Evolutionary conservation across 306 rosid species (phyloP), one percentile per base, ranked within the genome.

Genomic region (Datisca glomerata): DNA sequence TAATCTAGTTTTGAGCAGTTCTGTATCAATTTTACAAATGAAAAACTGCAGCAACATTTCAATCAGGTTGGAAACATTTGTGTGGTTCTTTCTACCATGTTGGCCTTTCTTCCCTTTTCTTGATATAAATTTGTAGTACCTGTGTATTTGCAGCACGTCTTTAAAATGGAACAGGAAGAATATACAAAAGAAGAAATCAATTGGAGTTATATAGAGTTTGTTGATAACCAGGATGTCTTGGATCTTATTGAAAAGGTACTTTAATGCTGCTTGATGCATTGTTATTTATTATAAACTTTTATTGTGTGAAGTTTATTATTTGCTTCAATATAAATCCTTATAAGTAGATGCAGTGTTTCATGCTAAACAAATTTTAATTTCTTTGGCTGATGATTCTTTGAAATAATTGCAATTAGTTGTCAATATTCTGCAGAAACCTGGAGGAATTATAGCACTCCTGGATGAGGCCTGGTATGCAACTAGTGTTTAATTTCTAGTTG

Each of bases 151-250:
- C 84, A 91, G 99, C 99, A 91, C 57, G 99, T 91, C 55, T 91
- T 91, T 45, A 91, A 91, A 80, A 91, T 85, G 99, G 99, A 91
- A 68, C 99, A 91, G 71, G 99, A 91, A 70, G 99, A 91, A 63
- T 91, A 91, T 66, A 91, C 99, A 21, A 91, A 91, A 60, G 96
- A 91, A 72, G 79, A 75, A 63, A 91, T 91, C 15, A 24, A 91
- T 66, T 91, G 99, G 99, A 91, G 99, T 73, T 91, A 91, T 80
- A 91, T 91, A 21, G 99, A 85, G 62, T 91, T 91, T 69, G 94
- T 91, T 57, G 99, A 91, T 55, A 91, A 91, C 71, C 96, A 91
- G 69, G 99, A 91, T 62, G 99, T 91, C 45, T 64, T 91, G 85
- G 99, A 91, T 75, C 70, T 91, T 24, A 91, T 91, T 60, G 99